These are phyloP conservation scores for Wickerhamiella dianesei DNA, from an alignment of 805 yeast genomes.

Conservation along the genomic window DNA sequence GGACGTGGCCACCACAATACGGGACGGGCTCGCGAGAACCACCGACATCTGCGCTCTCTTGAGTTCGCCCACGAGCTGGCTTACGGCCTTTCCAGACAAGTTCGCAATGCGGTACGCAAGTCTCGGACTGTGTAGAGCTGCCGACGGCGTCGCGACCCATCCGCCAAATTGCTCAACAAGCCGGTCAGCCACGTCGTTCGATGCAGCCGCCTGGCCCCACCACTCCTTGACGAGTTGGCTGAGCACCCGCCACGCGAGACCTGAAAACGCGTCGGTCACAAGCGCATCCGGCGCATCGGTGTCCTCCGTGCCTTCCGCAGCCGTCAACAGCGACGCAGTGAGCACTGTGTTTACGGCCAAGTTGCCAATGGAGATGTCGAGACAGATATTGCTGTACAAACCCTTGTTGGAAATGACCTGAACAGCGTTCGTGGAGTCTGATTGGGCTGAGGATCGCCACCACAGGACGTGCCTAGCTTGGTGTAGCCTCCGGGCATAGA, in stretches of 20 bases:
- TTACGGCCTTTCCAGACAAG: conserved; percentile 64
- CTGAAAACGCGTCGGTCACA: conserved; percentile 72
- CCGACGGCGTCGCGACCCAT: conserved; percentile 73
- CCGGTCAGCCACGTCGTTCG: conserved; percentile 61
- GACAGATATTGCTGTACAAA: conserved; percentile 57
- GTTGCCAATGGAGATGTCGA: conserved; percentile 69
- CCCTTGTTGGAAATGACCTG: conserved; percentile 32
- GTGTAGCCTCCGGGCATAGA: conserved; percentile 64
- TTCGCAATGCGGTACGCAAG: conserved; percentile 81
- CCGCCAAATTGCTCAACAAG: conserved; percentile 66
- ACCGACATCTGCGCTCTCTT: conserved; percentile 64
- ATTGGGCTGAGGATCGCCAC: conserved; percentile 85
- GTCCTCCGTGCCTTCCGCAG: conserved; percentile 23
- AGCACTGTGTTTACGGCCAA: conserved; percentile 75
- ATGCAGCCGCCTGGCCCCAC: conserved; percentile 82
- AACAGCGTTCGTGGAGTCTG: conserved; percentile 15
- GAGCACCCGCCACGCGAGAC: conserved; percentile 56
- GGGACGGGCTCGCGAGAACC: conserved; percentile 67
- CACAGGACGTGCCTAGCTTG: conserved; percentile 63
- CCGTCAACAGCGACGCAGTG: conserved; percentile 49
- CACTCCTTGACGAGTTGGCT: conserved; percentile 67
- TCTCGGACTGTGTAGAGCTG: conserved; percentile 61
- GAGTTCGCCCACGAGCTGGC: conserved; percentile 71
- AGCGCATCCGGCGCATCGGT: conserved; percentile 29
- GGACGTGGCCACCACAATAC: conserved; percentile 55